These are phyloP conservation scores for Vicia villosa DNA, from an alignment of 306 rosid species.

Conservation along the genomic window DNA sequence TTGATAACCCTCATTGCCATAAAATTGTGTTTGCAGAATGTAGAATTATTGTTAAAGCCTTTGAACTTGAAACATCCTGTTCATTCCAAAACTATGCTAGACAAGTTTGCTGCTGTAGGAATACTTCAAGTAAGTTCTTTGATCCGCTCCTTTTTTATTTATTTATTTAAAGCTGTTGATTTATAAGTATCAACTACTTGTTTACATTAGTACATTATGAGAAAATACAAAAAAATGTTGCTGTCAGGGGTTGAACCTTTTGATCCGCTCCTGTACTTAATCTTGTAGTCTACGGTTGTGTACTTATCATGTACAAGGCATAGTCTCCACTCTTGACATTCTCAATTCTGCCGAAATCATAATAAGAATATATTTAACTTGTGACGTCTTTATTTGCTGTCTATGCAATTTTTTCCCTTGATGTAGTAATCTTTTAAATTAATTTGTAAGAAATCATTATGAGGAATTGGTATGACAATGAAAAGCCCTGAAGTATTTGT, in stretches of 20 bases:
- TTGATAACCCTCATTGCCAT: conserved; percentile 11
- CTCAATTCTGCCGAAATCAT: conserved; percentile 3
- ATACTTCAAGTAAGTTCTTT: conserved; percentile 72
- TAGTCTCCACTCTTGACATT: conserved; percentile 16
- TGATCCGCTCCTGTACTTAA: conserved; percentile 18
- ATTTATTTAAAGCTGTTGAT: too few relatives aligned
- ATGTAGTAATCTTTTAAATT: not conserved
- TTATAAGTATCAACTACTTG: too few relatives aligned
- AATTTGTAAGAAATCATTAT: conserved; percentile 14
- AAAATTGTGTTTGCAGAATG: conserved; percentile 50
- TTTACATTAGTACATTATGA: too few relatives aligned
- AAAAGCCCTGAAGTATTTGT: conserved; percentile 9
- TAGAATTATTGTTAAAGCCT: conserved; percentile 61
- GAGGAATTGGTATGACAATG: conserved; percentile 11
- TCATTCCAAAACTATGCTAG: conserved; percentile 58
- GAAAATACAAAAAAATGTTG: too few relatives aligned
- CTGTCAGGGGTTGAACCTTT: not conserved
- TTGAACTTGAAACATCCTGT: conserved; percentile 52
- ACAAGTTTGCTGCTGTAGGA: conserved; percentile 96
- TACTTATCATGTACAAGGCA: conserved; percentile 10
- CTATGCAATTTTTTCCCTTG: not conserved
- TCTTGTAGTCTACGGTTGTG: conserved; percentile 11
- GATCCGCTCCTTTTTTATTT: conserved; percentile 6
- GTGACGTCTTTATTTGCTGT: conserved; percentile 21
- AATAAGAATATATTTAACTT: conserved; percentile 18